These are phyloP conservation scores for Vitellaria paradoxa DNA, from an alignment of 179 eudicot species.

Conservation along the genomic window DNA sequence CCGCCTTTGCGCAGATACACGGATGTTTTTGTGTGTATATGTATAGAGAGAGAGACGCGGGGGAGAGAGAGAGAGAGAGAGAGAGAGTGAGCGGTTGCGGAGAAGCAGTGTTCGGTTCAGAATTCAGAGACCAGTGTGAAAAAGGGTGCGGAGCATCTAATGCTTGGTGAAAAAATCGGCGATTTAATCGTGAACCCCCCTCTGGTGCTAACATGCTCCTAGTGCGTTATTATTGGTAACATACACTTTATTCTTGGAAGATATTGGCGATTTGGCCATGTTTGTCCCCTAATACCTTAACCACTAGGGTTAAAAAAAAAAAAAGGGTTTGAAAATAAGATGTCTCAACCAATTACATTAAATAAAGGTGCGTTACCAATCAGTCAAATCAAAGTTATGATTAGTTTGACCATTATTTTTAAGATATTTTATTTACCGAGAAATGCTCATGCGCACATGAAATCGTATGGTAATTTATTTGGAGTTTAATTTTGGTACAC, in stretches of 20 bases:
- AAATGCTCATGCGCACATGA: too few relatives aligned
- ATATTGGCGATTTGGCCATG: constrained; percentile 12
- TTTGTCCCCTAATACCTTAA: constrained; percentile 7
- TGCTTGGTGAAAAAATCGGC: neutral
- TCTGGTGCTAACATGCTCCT: constrained; percentile 11
- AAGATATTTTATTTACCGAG: neutral
- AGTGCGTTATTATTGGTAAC: neutral
- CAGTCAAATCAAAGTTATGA: constrained; percentile 11
- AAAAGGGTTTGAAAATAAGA: neutral
- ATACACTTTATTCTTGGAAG: neutral
- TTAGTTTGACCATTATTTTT: constrained; percentile 8
- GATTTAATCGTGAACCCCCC: neutral
- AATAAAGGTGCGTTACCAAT: constrained; percentile 1
- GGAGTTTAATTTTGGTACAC: too few relatives aligned
- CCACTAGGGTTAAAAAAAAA: neutral
- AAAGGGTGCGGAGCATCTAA: neutral
- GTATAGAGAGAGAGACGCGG: neutral
- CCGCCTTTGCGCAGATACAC: neutral
- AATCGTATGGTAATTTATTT: too few relatives aligned
- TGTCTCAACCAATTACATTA: neutral
- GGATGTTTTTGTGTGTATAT: neutral
- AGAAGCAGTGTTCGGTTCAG: neutral
- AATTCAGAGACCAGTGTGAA: neutral
- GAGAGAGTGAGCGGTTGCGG: neutral
- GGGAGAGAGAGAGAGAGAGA: neutral